Evolutionary conservation across 148 eudicot genomes (phyloP).

Genomic region (Beta vulgaris): DNA sequence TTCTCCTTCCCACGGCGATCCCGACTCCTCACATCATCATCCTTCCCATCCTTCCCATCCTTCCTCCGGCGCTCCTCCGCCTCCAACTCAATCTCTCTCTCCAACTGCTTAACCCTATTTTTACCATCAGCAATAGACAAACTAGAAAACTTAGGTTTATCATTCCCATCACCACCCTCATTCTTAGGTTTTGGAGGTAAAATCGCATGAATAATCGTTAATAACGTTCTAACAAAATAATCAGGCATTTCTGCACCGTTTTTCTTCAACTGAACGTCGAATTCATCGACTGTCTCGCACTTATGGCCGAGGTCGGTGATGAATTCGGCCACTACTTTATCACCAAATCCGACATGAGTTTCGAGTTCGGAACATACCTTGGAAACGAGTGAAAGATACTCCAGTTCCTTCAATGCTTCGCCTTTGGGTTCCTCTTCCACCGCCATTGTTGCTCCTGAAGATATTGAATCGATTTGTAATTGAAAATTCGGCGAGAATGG

Average conservation of each 20-base stretch:
- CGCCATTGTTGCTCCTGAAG: constrained; percentile 2
- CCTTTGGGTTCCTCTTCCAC: constrained; percentile 14
- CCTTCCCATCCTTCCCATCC: constrained; percentile 12
- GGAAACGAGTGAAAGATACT: constrained; percentile 66
- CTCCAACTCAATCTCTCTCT: constrained; percentile 35
- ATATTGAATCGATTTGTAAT: no score
- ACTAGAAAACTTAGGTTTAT: constrained; percentile 35
- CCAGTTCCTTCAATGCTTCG: constrained; percentile 51
- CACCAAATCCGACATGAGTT: constrained; percentile 62
- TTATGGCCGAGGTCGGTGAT: constrained; percentile 56
- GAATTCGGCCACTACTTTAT: constrained; percentile 76
- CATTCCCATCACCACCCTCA: constrained; percentile 16
- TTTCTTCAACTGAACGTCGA: constrained; percentile 56
- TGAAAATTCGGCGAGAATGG: no score
- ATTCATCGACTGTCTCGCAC: constrained; percentile 57
- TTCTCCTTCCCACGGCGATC: constrained; percentile 17
- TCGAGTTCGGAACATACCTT: constrained; percentile 86
- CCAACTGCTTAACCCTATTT: constrained; percentile 35
- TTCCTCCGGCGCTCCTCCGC: constrained; percentile 29
- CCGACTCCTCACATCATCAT: constrained; percentile 12
- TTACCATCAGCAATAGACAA: constrained; percentile 60
- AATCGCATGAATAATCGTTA: constrained; percentile 81
- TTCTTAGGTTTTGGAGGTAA: constrained; percentile 61
- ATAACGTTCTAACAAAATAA: constrained; percentile 66
- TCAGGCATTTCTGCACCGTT: constrained; percentile 85